Evolutionary conservation across 768 basidiomycete species (phyloP).

Genomic region (Kwoniella heveanensis): DNA sequence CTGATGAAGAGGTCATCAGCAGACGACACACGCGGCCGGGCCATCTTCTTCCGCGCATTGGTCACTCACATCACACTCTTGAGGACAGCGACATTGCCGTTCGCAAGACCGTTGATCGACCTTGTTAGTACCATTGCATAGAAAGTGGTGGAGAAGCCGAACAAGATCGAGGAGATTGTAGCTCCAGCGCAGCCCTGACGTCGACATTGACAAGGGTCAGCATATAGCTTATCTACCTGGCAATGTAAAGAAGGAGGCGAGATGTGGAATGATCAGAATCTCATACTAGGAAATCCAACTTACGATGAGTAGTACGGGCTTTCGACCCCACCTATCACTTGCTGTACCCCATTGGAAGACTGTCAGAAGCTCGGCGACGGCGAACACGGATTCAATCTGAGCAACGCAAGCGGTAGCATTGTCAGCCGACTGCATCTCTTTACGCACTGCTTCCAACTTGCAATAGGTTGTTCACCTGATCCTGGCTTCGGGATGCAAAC

Average conservation of each 20-base stretch:
- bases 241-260: too few relatives aligned
- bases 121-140: slow-evolving; percentile 35
- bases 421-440: not conserved
- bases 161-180: slow-evolving; percentile 36
- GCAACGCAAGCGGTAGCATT: not conserved
- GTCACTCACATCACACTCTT: slow-evolving; percentile 43
- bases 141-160: slow-evolving; percentile 42
- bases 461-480: too few relatives aligned
- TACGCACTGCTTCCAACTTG: too few relatives aligned
- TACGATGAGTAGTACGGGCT: slow-evolving; percentile 43
- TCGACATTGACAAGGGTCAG: not conserved
- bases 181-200: slow-evolving; percentile 41
- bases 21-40: too few relatives aligned
- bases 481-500: too few relatives aligned
- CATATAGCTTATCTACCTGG: too few relatives aligned
- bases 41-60: not conserved
- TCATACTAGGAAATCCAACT: too few relatives aligned
- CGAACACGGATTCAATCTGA: slow-evolving; percentile 48
- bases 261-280: too few relatives aligned
- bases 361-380: slow-evolving; percentile 41
- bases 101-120: slow-evolving; percentile 36
- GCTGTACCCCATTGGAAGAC: slow-evolving; percentile 46
- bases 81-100: slow-evolving; percentile 45
- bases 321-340: slow-evolving; percentile 40
- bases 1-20: slow-evolving; percentile 11